Evolutionary conservation across 345 rosid genomes (phyloP).

Genomic region (Fremontodendron californicum): DNA sequence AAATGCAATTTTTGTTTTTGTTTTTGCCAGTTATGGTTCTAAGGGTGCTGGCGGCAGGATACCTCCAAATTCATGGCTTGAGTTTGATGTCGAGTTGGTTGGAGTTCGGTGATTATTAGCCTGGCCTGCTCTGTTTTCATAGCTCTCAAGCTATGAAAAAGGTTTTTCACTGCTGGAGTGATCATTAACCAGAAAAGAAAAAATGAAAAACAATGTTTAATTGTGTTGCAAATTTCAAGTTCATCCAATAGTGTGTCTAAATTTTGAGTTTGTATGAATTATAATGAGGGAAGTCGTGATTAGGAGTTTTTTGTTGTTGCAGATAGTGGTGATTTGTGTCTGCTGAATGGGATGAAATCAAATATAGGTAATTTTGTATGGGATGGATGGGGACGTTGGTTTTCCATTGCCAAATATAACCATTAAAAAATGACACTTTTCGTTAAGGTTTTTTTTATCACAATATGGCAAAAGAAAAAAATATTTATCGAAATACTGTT

Average conservation of each 20-base stretch:
- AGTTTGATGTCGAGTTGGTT: constrained; percentile 57
- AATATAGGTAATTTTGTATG: neutral
- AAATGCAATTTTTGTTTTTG: neutral
- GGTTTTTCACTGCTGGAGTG: neutral
- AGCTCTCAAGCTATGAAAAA: neutral
- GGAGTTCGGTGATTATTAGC: constrained; percentile 35
- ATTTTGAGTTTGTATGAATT: neutral
- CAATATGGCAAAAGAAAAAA: no score
- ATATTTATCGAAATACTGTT: no score
- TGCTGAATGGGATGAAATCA: neutral
- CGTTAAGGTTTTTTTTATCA: no score
- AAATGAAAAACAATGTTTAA: neutral
- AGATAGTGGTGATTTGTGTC: neutral
- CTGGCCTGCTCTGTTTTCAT: neutral
- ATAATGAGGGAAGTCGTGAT: neutral
- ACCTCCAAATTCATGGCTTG: constrained; percentile 62
- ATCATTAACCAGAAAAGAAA: neutral
- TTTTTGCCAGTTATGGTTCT: constrained; percentile 48
- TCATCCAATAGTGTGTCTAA: neutral
- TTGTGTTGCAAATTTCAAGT: neutral
- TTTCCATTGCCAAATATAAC: neutral
- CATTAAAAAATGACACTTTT: neutral
- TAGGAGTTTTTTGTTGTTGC: neutral
- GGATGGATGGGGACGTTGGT: neutral
- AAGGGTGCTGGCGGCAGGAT: constrained; percentile 40